These are phyloP conservation scores for Graphilbum ipis-grandicollis DNA, from an alignment of 2,329 filamentous ascomycete species.

Conservation along the genomic window DNA sequence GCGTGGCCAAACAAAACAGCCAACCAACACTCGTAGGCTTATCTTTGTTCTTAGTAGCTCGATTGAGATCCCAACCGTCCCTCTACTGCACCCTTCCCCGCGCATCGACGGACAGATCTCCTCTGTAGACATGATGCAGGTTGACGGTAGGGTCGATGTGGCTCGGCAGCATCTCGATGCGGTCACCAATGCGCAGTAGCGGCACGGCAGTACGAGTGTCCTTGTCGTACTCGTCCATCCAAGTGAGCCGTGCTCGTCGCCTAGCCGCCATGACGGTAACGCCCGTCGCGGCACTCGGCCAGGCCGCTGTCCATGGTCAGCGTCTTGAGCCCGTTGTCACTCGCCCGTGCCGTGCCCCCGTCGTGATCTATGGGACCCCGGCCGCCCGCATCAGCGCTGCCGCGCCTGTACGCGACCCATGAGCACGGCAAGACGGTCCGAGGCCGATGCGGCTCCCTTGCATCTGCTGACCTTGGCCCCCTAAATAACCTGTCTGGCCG, in stretches of 20 bases:
- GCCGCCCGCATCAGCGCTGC: too few relatives aligned
- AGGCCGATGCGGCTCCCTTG: too few relatives aligned
- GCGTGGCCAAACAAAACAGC: too few relatives aligned
- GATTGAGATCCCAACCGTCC: too few relatives aligned
- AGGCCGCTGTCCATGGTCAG: slow-evolving; percentile 33
- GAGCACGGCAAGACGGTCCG: too few relatives aligned
- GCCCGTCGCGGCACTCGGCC: slow-evolving; percentile 25
- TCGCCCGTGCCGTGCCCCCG: too few relatives aligned
- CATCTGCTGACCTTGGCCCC: too few relatives aligned
- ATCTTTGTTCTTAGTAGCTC: too few relatives aligned
- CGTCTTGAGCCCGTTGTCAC: slow-evolving; percentile 30
- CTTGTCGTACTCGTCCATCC: slow-evolving; percentile 21
- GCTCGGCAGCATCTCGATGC: slow-evolving; percentile 33
- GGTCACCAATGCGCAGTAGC: slow-evolving; percentile 23
- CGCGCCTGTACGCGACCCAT: too few relatives aligned
- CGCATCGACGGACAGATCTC: slow-evolving; percentile 32
- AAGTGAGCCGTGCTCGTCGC: slow-evolving; percentile 31
- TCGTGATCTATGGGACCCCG: too few relatives aligned
- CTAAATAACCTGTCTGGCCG: too few relatives aligned
- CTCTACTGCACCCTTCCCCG: slow-evolving; percentile 33
- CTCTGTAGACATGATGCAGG: slow-evolving; percentile 31
- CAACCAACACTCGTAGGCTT: too few relatives aligned
- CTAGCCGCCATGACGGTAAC: slow-evolving; percentile 25
- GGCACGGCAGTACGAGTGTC: slow-evolving; percentile 7
- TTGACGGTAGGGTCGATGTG: slow-evolving; percentile 38